phyloP scores from a whole-genome alignment of 1,284 basidiomycete species.

The Inonotus obliquus region DNA sequence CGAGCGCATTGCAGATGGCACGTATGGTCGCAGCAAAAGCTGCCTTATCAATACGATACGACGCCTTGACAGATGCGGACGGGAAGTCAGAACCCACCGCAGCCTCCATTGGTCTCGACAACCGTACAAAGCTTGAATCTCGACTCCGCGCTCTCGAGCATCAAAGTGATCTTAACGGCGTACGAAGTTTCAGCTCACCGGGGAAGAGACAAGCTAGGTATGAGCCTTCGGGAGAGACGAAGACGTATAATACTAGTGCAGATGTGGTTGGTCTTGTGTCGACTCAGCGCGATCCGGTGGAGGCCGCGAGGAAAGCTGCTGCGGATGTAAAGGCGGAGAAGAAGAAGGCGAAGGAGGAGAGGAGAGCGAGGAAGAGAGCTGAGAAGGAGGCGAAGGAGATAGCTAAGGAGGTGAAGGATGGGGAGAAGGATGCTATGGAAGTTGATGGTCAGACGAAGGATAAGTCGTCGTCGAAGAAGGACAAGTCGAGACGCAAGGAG shows the following conservation, averaged over 20 bases:
- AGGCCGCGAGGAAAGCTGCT: slow-evolving; percentile 59
- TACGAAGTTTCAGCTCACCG: slow-evolving; percentile 57
- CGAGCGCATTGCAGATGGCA: slow-evolving; percentile 68
- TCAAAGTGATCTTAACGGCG: slow-evolving; percentile 65
- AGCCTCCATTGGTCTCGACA: slow-evolving; percentile 86
- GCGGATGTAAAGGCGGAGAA: slow-evolving; percentile 78
- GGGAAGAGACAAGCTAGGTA: slow-evolving; percentile 73
- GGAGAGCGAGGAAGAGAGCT: slow-evolving; percentile 51
- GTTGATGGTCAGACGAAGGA: slow-evolving; percentile 18
- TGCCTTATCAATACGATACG: slow-evolving; percentile 93
- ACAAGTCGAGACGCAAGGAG: background rate
- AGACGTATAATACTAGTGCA: slow-evolving; percentile 79
- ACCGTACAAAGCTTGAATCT: slow-evolving; percentile 93
- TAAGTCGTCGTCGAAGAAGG: background rate
- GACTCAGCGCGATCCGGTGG: slow-evolving; percentile 75
- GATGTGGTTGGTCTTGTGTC: slow-evolving; percentile 77
- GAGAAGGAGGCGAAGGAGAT: slow-evolving; percentile 37
- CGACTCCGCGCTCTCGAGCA: slow-evolving; percentile 87
- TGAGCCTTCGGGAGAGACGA: slow-evolving; percentile 70
- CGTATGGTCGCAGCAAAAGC: slow-evolving; percentile 99
- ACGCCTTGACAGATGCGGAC: slow-evolving; percentile 90
- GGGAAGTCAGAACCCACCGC: slow-evolving; percentile 82
- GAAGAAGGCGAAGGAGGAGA: slow-evolving; percentile 75
- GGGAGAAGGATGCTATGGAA: slow-evolving; percentile 61
- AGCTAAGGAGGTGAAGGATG: slow-evolving; percentile 31